phyloP scores from a whole-genome alignment of 2,329 filamentous ascomycete genomes.

The Drechslerella coelobrocha region DNA sequence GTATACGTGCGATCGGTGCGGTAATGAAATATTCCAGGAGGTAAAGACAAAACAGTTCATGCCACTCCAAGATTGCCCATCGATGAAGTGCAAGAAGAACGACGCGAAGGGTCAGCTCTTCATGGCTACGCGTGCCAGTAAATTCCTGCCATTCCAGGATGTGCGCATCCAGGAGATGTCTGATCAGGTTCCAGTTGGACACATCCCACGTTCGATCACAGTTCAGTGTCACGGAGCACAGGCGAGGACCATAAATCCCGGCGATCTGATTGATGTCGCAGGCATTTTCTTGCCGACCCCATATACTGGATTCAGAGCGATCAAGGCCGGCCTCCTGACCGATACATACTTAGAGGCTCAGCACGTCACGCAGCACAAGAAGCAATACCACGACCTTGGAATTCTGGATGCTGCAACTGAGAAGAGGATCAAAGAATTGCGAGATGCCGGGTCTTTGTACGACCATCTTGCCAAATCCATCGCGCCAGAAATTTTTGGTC shows the following conservation, averaged over 20 bases:
- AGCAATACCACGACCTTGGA: slow-evolving; percentile 87
- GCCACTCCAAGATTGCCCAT: slow-evolving; percentile 84
- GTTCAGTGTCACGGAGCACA: slow-evolving; percentile 87
- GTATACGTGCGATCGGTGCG: slow-evolving; percentile 95
- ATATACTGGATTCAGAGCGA: slow-evolving; percentile 98
- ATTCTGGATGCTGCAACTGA: slow-evolving; percentile 79
- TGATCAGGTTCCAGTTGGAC: slow-evolving; percentile 97
- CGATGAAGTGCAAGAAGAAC: slow-evolving; percentile 85
- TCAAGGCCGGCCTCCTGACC: slow-evolving; percentile 92
- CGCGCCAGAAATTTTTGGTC: slow-evolving; percentile 94
- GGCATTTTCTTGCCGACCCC: slow-evolving; percentile 96
- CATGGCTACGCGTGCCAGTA: slow-evolving; percentile 92
- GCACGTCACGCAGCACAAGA: slow-evolving; percentile 93
- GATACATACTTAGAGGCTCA: slow-evolving; percentile 98
- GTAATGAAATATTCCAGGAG: slow-evolving; percentile 96
- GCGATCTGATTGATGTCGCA: slow-evolving; percentile 90
- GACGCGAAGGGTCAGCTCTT: slow-evolving; percentile 93
- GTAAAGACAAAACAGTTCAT: slow-evolving; percentile 89
- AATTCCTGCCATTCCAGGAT: slow-evolving; percentile 97
- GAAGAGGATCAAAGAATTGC: slow-evolving; percentile 82
- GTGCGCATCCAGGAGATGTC: slow-evolving; percentile 98
- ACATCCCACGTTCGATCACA: slow-evolving; percentile 91
- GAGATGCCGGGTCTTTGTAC: slow-evolving; percentile 87
- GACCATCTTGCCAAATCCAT: slow-evolving; percentile 95
- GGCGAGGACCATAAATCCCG: slow-evolving; percentile 85